A percentile compares a stretch with the other conserved stretches of the same genome.
These are phyloP conservation scores for Ceratocystis eucalypticola DNA, from an alignment of 2,329 filamentous ascomycete genomes.

Conservation along the genomic window DNA sequence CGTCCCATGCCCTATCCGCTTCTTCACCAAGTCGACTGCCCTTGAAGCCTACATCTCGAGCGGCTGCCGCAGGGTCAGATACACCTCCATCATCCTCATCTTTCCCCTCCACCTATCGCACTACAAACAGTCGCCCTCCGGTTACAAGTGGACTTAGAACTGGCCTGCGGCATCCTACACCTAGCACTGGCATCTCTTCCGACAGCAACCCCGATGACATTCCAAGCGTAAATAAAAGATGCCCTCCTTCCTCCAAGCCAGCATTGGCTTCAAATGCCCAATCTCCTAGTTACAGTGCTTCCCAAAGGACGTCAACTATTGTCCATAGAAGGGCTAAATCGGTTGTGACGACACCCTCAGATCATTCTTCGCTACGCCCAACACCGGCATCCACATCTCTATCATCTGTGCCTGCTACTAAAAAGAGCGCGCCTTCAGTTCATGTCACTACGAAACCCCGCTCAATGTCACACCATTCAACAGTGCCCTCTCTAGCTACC, in stretches of 20 bases:
- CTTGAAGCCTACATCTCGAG: conserved; percentile 30
- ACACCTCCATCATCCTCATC: neutral
- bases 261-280: neutral
- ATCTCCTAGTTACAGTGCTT: neutral
- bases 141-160: neutral
- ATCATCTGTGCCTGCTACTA: neutral
- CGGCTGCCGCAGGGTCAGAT: neutral
- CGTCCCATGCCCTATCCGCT: conserved; percentile 15
- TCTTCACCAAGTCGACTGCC: conserved; percentile 39
- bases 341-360: neutral
- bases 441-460: conserved; percentile 22
- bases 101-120: neutral
- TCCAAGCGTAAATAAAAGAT: conserved; percentile 20
- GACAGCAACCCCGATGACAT: neutral
- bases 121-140: neutral
- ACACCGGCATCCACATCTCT: neutral
- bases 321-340: conserved; percentile 13
- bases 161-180: neutral
- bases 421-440: neutral
- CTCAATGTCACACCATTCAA: conserved; percentile 19
- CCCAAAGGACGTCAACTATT: conserved; percentile 1
- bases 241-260: conserved; percentile 26
- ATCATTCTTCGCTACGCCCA: neutral
- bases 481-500: neutral
- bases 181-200: conserved; percentile 11